Conservation (phyloP, 106 monocot genomes). For the Dactylorhiza incarnata region DNA sequence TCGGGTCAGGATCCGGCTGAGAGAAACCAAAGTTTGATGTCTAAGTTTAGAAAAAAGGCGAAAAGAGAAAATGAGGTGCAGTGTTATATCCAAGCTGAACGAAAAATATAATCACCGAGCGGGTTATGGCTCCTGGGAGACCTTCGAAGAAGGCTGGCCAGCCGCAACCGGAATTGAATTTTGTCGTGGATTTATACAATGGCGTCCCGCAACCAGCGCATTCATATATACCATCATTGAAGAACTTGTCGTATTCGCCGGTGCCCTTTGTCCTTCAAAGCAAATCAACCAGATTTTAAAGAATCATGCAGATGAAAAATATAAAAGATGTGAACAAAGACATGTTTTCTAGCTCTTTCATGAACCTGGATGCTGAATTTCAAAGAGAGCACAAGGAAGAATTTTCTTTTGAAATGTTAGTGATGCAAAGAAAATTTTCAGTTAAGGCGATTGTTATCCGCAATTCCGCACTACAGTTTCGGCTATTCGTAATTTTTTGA, state of each 20-base stretch:
- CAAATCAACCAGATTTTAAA: too few species aligned
- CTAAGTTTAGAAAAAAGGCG: not conserved
- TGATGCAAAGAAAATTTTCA: too few species aligned
- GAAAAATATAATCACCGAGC: conserved; percentile 27
- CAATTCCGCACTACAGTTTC: too few species aligned
- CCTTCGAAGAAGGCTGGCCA: conserved; percentile 96
- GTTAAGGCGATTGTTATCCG: too few species aligned
- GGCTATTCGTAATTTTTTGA: too few species aligned
- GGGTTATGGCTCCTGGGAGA: conserved; percentile 71
- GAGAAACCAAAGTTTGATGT: not conserved
- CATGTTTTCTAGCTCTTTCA: too few species aligned
- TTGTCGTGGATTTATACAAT: conserved; percentile 69
- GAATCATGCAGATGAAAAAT: too few species aligned
- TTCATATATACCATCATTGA: conserved; percentile 44
- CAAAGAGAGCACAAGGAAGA: too few species aligned
- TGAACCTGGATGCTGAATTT: too few species aligned
- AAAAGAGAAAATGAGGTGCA: not conserved
- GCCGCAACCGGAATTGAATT: conserved; percentile 81
- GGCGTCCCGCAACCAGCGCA: conserved; percentile 80
- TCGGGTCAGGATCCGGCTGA: conserved; percentile 87
- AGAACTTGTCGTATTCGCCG: conserved; percentile 77
- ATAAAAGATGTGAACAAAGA: too few species aligned
- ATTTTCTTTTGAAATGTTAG: too few species aligned
- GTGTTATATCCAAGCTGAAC: not conserved
- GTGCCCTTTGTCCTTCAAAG: conserved; percentile 50